A percentile compares a stretch with the other conserved stretches of the same genome.
Conservation (phyloP, 441 rosid species). For the Biscutella auriculata region DNA sequence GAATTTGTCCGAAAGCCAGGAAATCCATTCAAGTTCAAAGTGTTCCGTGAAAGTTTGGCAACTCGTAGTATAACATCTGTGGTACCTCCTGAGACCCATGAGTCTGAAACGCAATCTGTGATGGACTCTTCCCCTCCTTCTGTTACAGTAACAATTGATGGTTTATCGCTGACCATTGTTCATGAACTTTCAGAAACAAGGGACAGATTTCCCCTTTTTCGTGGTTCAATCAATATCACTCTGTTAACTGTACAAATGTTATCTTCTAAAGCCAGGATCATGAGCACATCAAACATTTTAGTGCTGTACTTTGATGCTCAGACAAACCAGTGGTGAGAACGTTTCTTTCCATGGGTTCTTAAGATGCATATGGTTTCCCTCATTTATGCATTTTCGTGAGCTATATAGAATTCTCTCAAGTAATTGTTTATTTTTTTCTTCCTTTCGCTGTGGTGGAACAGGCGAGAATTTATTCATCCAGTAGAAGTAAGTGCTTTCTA, state of each 20-base stretch:
- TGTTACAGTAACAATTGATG: conserved; percentile 42
- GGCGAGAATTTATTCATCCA: conserved; percentile 71
- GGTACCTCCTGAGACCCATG: conserved; percentile 19
- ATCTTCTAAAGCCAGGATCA: conserved; percentile 56
- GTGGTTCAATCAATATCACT: conserved; percentile 38
- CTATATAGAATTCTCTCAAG: neutral
- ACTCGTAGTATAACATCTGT: conserved; percentile 23
- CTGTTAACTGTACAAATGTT: conserved; percentile 52
- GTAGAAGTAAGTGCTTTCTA: conserved; percentile 57
- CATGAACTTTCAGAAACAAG: conserved; percentile 65
- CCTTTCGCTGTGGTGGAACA: conserved; percentile 21
- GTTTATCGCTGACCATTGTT: conserved; percentile 53
- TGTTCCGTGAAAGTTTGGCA: conserved; percentile 32
- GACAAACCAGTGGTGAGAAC: conserved; percentile 61
- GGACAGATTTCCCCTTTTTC: conserved; percentile 67
- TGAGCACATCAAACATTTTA: conserved; percentile 36
- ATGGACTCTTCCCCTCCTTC: conserved; percentile 39
- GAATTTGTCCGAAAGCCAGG: conserved; percentile 89
- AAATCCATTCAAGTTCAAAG: conserved; percentile 85
- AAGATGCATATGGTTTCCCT: conserved; percentile 1
- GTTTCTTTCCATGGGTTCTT: neutral
- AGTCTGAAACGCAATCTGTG: conserved; percentile 30
- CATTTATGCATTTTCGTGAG: conserved; percentile 9
- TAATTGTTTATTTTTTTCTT: conserved; percentile 13
- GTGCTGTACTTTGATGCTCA: conserved; percentile 66